Evolutionary conservation across 108 stramenopile genomes (phyloP).

Genomic region (Cyclostephanos invisitatus): DNA sequence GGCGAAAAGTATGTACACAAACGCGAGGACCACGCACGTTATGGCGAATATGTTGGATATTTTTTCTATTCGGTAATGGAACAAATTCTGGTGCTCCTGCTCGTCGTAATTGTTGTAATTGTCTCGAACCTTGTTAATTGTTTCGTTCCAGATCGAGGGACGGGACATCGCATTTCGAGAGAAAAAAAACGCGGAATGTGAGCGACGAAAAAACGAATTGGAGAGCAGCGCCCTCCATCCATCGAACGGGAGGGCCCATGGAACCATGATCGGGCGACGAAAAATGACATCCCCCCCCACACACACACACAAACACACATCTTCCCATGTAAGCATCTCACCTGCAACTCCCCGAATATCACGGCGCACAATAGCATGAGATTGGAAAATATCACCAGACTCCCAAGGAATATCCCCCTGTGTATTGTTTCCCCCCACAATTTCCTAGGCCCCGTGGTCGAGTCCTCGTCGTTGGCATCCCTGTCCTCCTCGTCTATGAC

Average conservation of each 20-base stretch:
- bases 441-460: slow-evolving; percentile 36
- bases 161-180: neutral
- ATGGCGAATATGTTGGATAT: slow-evolving; percentile 79
- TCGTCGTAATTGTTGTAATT: slow-evolving; percentile 53
- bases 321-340: slow-evolving; percentile 24
- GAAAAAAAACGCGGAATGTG: neutral
- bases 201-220: neutral
- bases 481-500: slow-evolving; percentile 32
- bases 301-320: neutral
- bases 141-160: neutral
- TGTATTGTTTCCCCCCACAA: slow-evolving; percentile 51
- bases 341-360: slow-evolving; percentile 82
- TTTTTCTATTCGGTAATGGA: slow-evolving; percentile 74
- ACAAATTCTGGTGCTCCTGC: slow-evolving; percentile 36
- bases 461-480: slow-evolving; percentile 30
- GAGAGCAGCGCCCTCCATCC: neutral
- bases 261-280: neutral
- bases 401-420: slow-evolving; percentile 78
- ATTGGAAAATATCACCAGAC: slow-evolving; percentile 81
- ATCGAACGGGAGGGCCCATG: neutral
- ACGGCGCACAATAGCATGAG: slow-evolving; percentile 77
- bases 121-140: slow-evolving; percentile 26
- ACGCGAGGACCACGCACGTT: slow-evolving; percentile 74
- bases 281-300: neutral
- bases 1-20: slow-evolving; percentile 76